These are phyloP conservation scores for Hibiscus mutabilis DNA, from an alignment of 345 rosid species.

Conservation along the genomic window DNA sequence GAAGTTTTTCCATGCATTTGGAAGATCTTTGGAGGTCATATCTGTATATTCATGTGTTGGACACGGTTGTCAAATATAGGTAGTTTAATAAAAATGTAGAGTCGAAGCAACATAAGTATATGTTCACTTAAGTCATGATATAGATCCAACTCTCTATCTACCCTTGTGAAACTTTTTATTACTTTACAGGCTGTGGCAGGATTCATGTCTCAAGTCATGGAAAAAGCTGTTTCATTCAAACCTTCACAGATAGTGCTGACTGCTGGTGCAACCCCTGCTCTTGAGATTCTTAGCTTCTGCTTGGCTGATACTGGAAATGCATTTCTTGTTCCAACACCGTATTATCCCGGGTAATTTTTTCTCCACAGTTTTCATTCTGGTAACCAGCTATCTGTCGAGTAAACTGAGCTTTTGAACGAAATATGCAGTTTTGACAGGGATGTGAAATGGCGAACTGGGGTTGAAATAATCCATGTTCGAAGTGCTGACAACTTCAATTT, in stretches of 20 bases:
- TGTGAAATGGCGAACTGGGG: constrained; percentile 86
- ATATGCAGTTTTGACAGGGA: constrained; percentile 71
- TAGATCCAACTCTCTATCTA: not conserved
- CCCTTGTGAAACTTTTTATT: constrained; percentile 7
- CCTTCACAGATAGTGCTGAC: constrained; percentile 64
- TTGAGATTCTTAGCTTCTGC: constrained; percentile 80
- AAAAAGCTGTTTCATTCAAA: constrained; percentile 46
- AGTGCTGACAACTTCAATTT: constrained; percentile 71
- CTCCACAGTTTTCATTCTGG: not conserved
- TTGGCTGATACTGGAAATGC: constrained; percentile 92
- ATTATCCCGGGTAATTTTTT: constrained; percentile 52
- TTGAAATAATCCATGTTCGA: constrained; percentile 76
- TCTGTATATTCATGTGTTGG: not conserved
- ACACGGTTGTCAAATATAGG: not conserved
- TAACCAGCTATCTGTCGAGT: not conserved
- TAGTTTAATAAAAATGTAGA: not conserved
- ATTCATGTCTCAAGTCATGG: constrained; percentile 61
- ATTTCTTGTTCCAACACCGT: constrained; percentile 89
- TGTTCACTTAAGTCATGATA: not conserved
- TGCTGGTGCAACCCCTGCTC: constrained; percentile 68
- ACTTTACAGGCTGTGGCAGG: constrained; percentile 61
- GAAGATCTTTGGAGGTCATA: not conserved
- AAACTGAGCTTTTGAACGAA: constrained; percentile 20
- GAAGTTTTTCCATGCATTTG: not conserved
- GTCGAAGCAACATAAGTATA: not conserved